Percentiles rank a stretch among this genome's conserved stretches.
phyloP scores from a whole-genome alignment of 2,329 filamentous ascomycete genomes.

The Alternaria postmessia region DNA sequence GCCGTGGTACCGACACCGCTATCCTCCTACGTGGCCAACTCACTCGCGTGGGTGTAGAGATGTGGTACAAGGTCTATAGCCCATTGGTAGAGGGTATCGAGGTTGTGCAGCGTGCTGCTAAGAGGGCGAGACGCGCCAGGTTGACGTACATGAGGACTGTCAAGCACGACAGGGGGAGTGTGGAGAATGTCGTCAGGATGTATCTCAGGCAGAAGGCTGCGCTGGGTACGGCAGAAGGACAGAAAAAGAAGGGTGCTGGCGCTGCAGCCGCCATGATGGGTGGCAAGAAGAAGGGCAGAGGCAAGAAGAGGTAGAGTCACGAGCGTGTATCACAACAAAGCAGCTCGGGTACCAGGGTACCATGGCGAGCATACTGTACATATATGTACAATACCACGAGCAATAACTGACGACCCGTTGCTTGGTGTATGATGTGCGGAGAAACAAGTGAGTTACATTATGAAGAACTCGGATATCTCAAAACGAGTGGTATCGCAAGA shows the following conservation, averaged over 20 bases:
- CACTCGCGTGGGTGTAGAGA: constrained; percentile 88
- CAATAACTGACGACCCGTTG: constrained; percentile 2
- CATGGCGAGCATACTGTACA: constrained; percentile 10
- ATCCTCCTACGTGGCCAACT: constrained; percentile 87
- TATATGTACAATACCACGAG: constrained; percentile 14
- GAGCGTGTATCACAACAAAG: not conserved
- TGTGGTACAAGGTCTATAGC: constrained; percentile 96
- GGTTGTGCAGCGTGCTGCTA: constrained; percentile 84
- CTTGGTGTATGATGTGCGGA: not conserved
- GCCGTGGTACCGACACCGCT: constrained; percentile 85
- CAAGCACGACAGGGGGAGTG: constrained; percentile 50
- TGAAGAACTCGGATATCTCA: not conserved
- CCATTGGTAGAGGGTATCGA: constrained; percentile 91
- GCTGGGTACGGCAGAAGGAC: constrained; percentile 40
- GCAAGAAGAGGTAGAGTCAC: constrained; percentile 40
- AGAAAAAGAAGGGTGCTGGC: constrained; percentile 39
- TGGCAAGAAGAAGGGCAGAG: constrained; percentile 40
- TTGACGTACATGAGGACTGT: constrained; percentile 82
- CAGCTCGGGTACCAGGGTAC: not conserved
- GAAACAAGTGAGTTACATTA: not conserved
- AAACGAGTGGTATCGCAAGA: constrained; percentile 1
- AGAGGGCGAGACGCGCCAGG: constrained; percentile 84
- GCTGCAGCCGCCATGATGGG: constrained; percentile 33
- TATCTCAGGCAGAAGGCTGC: constrained; percentile 50
- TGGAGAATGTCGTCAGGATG: constrained; percentile 49